Conservation (phyloP, 2,329 filamentous ascomycete genomes). For the Coniella vitis region DNA sequence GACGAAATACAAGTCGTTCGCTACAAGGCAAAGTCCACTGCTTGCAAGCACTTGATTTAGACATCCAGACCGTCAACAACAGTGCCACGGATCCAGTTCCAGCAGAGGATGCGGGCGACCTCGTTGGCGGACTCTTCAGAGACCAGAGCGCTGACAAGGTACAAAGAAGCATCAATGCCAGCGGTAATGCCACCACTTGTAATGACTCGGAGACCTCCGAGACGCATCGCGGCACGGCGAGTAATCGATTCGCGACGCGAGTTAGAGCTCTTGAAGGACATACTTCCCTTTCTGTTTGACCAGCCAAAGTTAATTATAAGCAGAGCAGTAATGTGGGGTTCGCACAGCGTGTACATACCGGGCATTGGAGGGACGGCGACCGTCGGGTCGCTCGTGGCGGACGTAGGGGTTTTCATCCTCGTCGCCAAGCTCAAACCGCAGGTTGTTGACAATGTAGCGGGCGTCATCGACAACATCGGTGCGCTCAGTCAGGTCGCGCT, state of each 20-base stretch:
- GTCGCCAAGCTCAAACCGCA: slow-evolving; percentile 76
- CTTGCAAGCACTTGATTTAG: slow-evolving; percentile 33
- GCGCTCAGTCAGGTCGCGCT: slow-evolving; percentile 64
- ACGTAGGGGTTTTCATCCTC: slow-evolving; percentile 81
- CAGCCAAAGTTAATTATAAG: background rate
- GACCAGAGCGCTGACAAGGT: slow-evolving; percentile 77
- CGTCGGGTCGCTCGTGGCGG: slow-evolving; percentile 61
- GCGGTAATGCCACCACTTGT: slow-evolving; percentile 73
- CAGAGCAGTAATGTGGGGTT: background rate
- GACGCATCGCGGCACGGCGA: slow-evolving; percentile 68
- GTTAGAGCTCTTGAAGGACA: slow-evolving; percentile 71
- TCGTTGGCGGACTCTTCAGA: slow-evolving; percentile 70
- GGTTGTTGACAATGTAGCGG: slow-evolving; percentile 86
- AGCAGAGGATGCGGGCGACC: slow-evolving; percentile 69
- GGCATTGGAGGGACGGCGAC: slow-evolving; percentile 53
- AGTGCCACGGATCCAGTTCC: slow-evolving; percentile 79
- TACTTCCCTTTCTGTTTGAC: slow-evolving; percentile 67
- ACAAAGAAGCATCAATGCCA: slow-evolving; percentile 77
- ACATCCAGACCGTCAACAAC: slow-evolving; percentile 82
- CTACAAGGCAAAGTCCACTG: background rate
- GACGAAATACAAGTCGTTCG: background rate
- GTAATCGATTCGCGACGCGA: slow-evolving; percentile 72
- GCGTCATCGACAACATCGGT: slow-evolving; percentile 76
- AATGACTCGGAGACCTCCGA: slow-evolving; percentile 65
- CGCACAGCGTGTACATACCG: slow-evolving; percentile 37